phyloP scores from a whole-genome alignment of 192 early-diverging fungal species.

The Bifiguratus adelaidae region DNA sequence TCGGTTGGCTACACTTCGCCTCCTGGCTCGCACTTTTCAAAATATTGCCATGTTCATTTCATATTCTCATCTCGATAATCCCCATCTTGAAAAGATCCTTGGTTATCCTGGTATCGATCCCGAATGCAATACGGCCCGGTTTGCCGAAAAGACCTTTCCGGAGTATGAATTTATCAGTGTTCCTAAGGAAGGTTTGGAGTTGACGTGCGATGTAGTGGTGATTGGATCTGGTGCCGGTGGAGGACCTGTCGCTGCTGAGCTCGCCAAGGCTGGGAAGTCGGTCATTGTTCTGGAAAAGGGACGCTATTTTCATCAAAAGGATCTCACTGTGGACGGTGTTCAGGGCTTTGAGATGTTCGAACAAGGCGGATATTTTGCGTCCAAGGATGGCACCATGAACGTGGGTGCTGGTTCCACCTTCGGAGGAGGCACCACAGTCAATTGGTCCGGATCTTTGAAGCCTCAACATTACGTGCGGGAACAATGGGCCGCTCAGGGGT shows the following conservation, averaged over 20 bases:
- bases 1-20: constrained; percentile 8
- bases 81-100: constrained; percentile 27
- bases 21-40: constrained; percentile 15
- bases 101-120: constrained; percentile 43
- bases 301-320: constrained; percentile 36
- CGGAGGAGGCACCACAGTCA: constrained; percentile 68
- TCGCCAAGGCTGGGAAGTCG: constrained; percentile 49
- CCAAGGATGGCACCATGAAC: constrained; percentile 38
- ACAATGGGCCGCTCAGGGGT: constrained; percentile 59
- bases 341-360: constrained; percentile 48
- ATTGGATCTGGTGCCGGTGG: constrained; percentile 63
- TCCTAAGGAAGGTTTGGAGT: constrained; percentile 17
- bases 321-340: constrained; percentile 36
- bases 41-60: constrained; percentile 5
- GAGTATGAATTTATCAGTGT: constrained; percentile 41
- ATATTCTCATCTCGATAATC: constrained; percentile 10
- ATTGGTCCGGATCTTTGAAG: constrained; percentile 52
- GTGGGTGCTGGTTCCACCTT: constrained; percentile 52
- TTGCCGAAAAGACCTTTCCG: constrained; percentile 26
- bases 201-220: constrained; percentile 50
- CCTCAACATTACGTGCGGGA: constrained; percentile 51
- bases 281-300: constrained; percentile 72
- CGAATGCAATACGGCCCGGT: constrained; percentile 20
- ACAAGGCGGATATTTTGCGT: constrained; percentile 25
- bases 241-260: constrained; percentile 51